These are phyloP conservation scores for Chlorencoelia australis DNA, from an alignment of 2,329 filamentous ascomycete species.

Conservation along the genomic window DNA sequence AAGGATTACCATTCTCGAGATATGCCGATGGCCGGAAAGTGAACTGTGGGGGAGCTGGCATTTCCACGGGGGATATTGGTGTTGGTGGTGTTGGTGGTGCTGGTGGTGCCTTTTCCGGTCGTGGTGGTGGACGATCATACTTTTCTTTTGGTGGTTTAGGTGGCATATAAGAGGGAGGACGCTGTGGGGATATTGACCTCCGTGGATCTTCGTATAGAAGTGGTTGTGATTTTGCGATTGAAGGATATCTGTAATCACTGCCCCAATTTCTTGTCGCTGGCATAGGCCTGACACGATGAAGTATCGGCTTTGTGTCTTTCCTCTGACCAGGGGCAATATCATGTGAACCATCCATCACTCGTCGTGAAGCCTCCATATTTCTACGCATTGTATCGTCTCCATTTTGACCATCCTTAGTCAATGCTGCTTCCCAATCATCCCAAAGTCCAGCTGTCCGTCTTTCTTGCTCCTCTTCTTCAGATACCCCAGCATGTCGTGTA, in stretches of 20 bases:
- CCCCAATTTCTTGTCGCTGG: slow-evolving; percentile 13
- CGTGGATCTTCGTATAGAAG: slow-evolving; percentile 30
- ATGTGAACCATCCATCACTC: slow-evolving; percentile 29
- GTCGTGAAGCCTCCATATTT: slow-evolving; percentile 41
- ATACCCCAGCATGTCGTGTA: slow-evolving; percentile 46
- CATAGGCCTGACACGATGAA: slow-evolving; percentile 16
- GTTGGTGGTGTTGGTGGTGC: not conserved
- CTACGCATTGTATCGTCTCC: slow-evolving; percentile 36
- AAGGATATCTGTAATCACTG: slow-evolving; percentile 44
- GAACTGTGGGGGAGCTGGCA: slow-evolving; percentile 31
- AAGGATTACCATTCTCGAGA: slow-evolving; percentile 77
- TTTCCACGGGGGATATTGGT: slow-evolving; percentile 1
- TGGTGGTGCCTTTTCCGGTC: slow-evolving; percentile 20
- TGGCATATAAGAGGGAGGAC: slow-evolving; percentile 10
- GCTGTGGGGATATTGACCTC: slow-evolving; percentile 3
- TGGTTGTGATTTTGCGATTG: slow-evolving; percentile 41
- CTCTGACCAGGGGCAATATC: slow-evolving; percentile 14
- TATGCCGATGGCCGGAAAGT: slow-evolving; percentile 80
- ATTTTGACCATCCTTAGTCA: slow-evolving; percentile 26
- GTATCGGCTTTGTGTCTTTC: slow-evolving; percentile 18
- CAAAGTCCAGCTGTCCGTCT: slow-evolving; percentile 43
- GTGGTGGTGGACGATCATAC: slow-evolving; percentile 4
- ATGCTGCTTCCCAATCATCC: slow-evolving; percentile 40
- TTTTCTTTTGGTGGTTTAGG: slow-evolving; percentile 24
- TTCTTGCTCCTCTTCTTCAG: slow-evolving; percentile 45